Evolutionary conservation across 306 rosid species (phyloP).

Genomic region (Trifolium dubium): DNA sequence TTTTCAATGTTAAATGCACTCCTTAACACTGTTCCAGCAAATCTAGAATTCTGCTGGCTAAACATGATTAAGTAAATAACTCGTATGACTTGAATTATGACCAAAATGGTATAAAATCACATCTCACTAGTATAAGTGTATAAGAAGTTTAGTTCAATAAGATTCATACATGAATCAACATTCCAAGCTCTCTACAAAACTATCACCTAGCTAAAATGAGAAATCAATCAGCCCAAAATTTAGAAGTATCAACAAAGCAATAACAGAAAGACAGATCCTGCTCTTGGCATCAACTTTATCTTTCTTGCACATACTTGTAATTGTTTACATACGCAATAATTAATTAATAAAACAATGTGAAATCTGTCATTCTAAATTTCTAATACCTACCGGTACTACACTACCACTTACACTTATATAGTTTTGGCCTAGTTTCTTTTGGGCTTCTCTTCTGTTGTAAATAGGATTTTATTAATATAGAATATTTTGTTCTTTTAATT

Average conservation of each 20-base stretch:
- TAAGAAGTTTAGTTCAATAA: constrained; percentile 2
- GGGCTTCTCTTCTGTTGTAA: background rate
- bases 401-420: background rate
- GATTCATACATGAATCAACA: background rate
- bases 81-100: background rate
- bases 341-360: background rate
- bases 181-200: background rate
- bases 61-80: background rate
- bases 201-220: background rate
- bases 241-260: background rate
- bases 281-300: constrained; percentile 1
- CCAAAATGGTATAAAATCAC: background rate
- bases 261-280: background rate
- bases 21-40: background rate
- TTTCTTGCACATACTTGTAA: background rate
- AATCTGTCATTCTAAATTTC: background rate
- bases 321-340: background rate
- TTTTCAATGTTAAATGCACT: background rate
- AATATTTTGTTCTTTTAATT: background rate
- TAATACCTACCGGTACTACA: background rate
- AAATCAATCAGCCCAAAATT: background rate
- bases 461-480: background rate
- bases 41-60: background rate
- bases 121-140: background rate
- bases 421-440: background rate